phyloP scores from a whole-genome alignment of 495 filamentous ascomycete species.

The Xylaria intraflava region DNA sequence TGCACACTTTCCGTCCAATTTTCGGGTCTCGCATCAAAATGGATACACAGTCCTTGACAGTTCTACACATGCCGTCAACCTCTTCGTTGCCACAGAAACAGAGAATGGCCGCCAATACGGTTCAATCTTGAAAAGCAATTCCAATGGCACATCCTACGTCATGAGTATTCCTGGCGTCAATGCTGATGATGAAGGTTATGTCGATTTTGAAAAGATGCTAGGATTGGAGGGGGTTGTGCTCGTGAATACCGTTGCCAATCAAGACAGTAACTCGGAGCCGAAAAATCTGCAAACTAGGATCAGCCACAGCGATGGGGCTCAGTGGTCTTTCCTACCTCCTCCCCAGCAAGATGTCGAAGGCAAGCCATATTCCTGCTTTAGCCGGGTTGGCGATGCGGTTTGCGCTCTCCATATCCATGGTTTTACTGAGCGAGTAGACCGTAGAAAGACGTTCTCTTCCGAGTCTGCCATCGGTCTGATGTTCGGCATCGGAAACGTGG shows the following conservation, averaged over 20 bases:
- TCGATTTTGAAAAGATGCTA: conserved; percentile 94
- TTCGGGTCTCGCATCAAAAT: conserved; percentile 63
- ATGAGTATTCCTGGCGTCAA: conserved; percentile 73
- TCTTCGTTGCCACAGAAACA: conserved; percentile 75
- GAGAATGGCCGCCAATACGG: conserved; percentile 60
- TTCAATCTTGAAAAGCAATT: conserved; percentile 94
- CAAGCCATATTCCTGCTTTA: conserved; percentile 62
- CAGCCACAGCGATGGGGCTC: conserved; percentile 89
- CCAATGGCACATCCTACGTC: conserved; percentile 92
- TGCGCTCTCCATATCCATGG: conserved; percentile 91
- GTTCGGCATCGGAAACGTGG: conserved; percentile 88
- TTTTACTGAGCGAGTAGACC: conserved; percentile 81
- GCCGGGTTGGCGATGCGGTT: conserved; percentile 45
- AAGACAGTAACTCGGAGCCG: conserved; percentile 50
- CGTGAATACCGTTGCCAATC: conserved; percentile 78
- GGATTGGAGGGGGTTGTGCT: conserved; percentile 84
- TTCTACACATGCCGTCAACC: conserved; percentile 83
- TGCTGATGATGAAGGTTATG: conserved; percentile 63
- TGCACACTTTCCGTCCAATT: conserved; percentile 76
- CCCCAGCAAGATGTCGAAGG: conserved; percentile 61
- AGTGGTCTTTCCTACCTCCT: conserved; percentile 70
- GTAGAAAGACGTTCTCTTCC: conserved; percentile 76
- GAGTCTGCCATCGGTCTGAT: conserved; percentile 84
- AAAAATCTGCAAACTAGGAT: conserved; percentile 87
- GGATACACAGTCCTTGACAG: conserved; percentile 91